A percentile compares a stretch with the other conserved stretches of the same genome.
phyloP scores from a whole-genome alignment of 805 yeast genomes.

The Barnettozyma vustinii region DNA sequence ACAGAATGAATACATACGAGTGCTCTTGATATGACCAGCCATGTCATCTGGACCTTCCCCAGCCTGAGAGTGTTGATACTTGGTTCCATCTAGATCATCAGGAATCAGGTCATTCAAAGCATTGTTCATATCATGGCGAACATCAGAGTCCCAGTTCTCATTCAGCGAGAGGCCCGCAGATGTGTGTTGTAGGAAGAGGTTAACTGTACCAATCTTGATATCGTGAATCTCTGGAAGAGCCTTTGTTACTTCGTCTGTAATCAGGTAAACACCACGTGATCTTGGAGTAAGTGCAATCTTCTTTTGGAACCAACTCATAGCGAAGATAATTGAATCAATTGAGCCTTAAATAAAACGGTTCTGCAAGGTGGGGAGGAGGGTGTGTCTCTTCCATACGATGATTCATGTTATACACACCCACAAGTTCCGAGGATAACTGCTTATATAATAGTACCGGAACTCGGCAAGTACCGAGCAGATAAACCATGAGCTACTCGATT shows the following conservation, averaged over 20 bases:
- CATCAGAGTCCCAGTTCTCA: slow-evolving; percentile 80
- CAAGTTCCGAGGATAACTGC: no score
- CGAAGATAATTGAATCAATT: background rate
- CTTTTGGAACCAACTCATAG: slow-evolving; percentile 53
- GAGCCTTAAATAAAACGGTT: background rate
- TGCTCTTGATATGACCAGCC: slow-evolving; percentile 74
- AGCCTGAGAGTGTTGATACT: slow-evolving; percentile 27
- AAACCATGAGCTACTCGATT: no score
- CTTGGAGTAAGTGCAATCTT: slow-evolving; percentile 51
- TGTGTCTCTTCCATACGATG: no score
- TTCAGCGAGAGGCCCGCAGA: slow-evolving; percentile 73
- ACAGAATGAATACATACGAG: slow-evolving; percentile 22
- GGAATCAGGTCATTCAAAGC: slow-evolving; percentile 65
- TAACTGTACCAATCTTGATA: slow-evolving; percentile 57
- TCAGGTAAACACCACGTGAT: slow-evolving; percentile 62
- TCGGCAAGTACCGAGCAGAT: no score
- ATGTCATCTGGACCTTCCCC: slow-evolving; percentile 83
- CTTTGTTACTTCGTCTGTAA: slow-evolving; percentile 57
- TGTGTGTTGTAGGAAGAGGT: slow-evolving; percentile 72
- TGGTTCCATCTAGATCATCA: slow-evolving; percentile 37
- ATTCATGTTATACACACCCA: no score
- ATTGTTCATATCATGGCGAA: slow-evolving; percentile 60
- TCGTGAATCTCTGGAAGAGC: slow-evolving; percentile 55
- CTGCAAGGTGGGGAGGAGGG: no score
- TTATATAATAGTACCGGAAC: no score